A percentile compares a stretch with the other conserved stretches of the same genome.
These are phyloP conservation scores for Triticum timopheevii DNA, from an alignment of 176 grass and related monocot genomes.

Conservation along the genomic window DNA sequence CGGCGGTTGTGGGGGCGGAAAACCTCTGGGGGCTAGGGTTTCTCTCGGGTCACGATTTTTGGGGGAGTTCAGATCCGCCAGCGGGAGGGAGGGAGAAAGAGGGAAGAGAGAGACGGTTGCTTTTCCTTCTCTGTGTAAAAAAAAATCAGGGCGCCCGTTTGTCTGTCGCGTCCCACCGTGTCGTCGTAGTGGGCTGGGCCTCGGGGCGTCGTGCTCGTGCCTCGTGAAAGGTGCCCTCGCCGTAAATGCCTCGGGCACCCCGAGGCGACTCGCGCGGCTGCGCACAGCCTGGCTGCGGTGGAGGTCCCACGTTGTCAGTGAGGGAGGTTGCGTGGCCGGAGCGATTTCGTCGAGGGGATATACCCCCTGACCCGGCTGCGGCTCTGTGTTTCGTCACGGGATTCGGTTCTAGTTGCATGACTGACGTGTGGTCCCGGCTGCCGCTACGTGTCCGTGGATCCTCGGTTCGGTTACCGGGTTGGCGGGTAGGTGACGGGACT, in stretches of 20 bases:
- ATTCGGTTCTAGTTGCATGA: background rate
- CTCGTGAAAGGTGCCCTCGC: conserved; percentile 19
- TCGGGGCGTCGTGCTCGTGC: conserved; percentile 29
- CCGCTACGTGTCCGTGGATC: background rate
- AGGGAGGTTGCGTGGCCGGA: background rate
- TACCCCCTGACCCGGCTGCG: conserved; percentile 16
- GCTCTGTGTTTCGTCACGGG: background rate
- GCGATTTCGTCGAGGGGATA: background rate
- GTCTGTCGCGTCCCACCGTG: conserved; percentile 7
- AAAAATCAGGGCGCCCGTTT: conserved; percentile 38
- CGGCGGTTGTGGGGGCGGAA: conserved; percentile 30
- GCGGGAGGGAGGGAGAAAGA: conserved; percentile 20
- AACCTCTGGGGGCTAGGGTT: conserved; percentile 83
- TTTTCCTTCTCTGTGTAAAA: background rate
- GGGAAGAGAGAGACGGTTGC: background rate
- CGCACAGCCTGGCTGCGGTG: accelerated
- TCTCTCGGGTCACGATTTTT: conserved; percentile 45
- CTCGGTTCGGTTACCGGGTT: background rate
- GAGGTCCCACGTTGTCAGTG: accelerated
- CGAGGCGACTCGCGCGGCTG: background rate
- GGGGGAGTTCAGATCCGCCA: conserved; percentile 51
- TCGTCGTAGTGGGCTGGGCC: conserved; percentile 45
- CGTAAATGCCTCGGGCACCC: background rate
- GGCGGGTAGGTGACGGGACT: background rate
- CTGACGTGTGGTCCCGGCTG: conserved; percentile 4